Conservation (phyloP, 148 eudicot species). For the Vaccinium darrowii region DNA sequence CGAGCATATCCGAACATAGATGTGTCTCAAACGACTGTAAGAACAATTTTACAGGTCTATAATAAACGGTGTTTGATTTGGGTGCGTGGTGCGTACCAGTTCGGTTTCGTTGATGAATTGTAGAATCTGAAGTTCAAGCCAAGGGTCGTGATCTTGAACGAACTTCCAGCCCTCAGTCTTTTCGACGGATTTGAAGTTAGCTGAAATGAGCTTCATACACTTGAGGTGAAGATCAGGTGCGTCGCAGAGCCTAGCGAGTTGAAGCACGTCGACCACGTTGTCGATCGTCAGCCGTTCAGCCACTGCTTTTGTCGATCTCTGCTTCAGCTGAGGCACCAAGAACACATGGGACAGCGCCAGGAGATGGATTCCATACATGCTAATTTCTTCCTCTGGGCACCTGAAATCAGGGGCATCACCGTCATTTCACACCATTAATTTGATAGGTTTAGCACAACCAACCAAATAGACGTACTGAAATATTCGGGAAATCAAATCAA, state of each 20-base stretch:
- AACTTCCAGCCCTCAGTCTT: conserved; percentile 86
- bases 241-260: conserved; percentile 76
- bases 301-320: conserved; percentile 65
- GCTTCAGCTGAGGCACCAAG: conserved; percentile 75
- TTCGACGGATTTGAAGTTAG: conserved; percentile 58
- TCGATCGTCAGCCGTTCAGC: conserved; percentile 53
- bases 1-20: neutral
- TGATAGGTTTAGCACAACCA: neutral
- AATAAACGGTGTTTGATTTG: neutral
- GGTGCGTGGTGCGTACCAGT: conserved; percentile 39
- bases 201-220: conserved; percentile 59
- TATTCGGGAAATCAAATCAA: too few relatives aligned
- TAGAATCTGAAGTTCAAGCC: conserved; percentile 80
- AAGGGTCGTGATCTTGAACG: conserved; percentile 69
- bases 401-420: conserved; percentile 29
- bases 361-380: conserved; percentile 79
- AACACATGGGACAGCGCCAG: conserved; percentile 84
- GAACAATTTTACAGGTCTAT: too few relatives aligned
- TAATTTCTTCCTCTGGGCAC: conserved; percentile 68
- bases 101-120: conserved; percentile 91
- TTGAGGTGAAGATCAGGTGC: conserved; percentile 83
- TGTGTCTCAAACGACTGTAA: too few relatives aligned
- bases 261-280: conserved; percentile 80
- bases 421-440: conserved; percentile 1
- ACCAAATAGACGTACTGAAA: neutral